Evolutionary conservation across 345 rosid genomes (phyloP), one percentile per base, ranked within the genome.

Genomic region (Rhodomyrtus tomentosa): DNA sequence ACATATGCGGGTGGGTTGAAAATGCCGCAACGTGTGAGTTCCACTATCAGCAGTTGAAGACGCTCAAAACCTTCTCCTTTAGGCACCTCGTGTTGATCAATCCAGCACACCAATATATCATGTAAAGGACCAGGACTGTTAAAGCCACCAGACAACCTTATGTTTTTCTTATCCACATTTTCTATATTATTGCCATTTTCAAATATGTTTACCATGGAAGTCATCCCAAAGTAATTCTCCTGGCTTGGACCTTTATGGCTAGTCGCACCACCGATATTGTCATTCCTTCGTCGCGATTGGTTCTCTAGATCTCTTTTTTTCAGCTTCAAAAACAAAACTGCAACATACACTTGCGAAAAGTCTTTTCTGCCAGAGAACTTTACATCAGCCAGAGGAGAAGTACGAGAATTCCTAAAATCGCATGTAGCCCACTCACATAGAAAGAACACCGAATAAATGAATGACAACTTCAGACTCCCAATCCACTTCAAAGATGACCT

Each of bases 381-480:
- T 85, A 92, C 59, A 55, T 91, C 96, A 84, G 85, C 84, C 86
- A 94, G 93, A 24, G 90, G 90, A 76, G 92, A 89, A 86, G 88
- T 87, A 45, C 98, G 95, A 83, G 95, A 95, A 85, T 95, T 97
- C 86, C 99, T 91, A 86, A 92, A 98, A 84, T 95, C 95, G 88
- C 98, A 96, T 5, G 98, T 95, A 80, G 99, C 99, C 99, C 99
- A 98, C 90, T 98, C 99, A 59, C 98, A 92, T 87, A 98, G 96
- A 84, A 95, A 92, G 88, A 98, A 98, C 24, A 95, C 92, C 4
- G 98, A 94, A 87, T 93, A 91, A 88, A 96, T 84, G 85, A 94
- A 91, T 56, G 99, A 93, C 87, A 90, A 86, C 88, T 88, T 93
- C 83, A 92, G 91, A 81, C 92, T 90, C 81, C 94, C 93, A 87